phyloP scores from a whole-genome alignment of 192 early-diverging fungal genomes.

The Gigaspora rosea region DNA sequence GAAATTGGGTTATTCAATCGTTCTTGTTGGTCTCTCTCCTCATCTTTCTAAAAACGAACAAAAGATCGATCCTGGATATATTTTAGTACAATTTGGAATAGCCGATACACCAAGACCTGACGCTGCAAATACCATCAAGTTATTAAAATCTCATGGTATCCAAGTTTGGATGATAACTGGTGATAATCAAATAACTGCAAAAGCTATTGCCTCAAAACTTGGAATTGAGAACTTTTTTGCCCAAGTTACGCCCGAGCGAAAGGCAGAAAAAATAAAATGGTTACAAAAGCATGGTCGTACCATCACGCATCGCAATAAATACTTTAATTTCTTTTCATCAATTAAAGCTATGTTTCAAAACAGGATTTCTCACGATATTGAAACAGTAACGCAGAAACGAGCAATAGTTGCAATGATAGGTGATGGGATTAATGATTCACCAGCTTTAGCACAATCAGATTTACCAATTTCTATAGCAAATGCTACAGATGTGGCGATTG shows the following conservation, averaged over 20 bases:
- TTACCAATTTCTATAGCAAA: conserved; percentile 89
- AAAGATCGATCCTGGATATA: conserved; percentile 24
- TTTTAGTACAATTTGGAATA: conserved; percentile 63
- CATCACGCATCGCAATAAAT: neutral
- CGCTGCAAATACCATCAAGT: conserved; percentile 51
- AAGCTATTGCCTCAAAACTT: conserved; percentile 60
- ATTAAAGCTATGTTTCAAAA: too few species aligned
- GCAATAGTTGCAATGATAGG: conserved; percentile 87
- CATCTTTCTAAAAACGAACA: conserved; percentile 33
- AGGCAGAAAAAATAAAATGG: conserved; percentile 62
- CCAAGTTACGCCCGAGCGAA: conserved; percentile 72
- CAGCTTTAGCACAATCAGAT: conserved; percentile 87
- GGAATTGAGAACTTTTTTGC: conserved; percentile 70
- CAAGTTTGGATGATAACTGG: conserved; percentile 83
- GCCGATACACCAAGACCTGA: conserved; percentile 67
- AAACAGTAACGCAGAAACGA: conserved; percentile 31
- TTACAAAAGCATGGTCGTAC: conserved; percentile 48
- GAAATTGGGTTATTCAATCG: conserved; percentile 56
- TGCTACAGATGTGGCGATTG: conserved; percentile 89
- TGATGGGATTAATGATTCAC: conserved; percentile 95
- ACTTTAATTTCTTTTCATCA: conserved; percentile 18
- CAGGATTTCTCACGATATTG: neutral
- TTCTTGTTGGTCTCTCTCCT: conserved; percentile 46
- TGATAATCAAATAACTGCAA: conserved; percentile 65
- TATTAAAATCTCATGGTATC: conserved; percentile 53